Base-by-base conservation (phyloP, 2,329 filamentous ascomycete genomes). In the Aspergillus phoenicis region DNA sequence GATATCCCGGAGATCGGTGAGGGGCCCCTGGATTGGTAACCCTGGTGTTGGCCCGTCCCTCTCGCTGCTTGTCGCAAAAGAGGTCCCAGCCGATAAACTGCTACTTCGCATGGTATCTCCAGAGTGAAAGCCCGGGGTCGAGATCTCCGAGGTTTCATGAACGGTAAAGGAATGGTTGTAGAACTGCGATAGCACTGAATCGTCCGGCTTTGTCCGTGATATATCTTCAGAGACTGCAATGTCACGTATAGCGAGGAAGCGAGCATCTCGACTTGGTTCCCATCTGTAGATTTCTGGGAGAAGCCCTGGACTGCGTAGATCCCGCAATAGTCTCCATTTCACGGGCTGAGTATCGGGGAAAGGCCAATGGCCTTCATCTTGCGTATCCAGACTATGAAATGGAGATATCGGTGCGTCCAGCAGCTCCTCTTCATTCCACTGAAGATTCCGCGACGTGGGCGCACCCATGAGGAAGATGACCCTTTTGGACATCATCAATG, bases 81-180 rank as follows among this genome's bases (percentile, higher is more conserved):
- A 72, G 28, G 59, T 66, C 24, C 43, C 61, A 8, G 56, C 61
- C 55, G 53, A 66, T 41, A 65, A 39, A 15, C 58, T 67, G 47
- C 68, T 76, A 17, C 73, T 71, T 55, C 72, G 65, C 6, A 65
- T 64, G 10, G 67, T 68, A 24, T 68, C 64, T 36, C 61, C 65
- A 2, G 66, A 54, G n/a, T 55, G 57, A 20, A 62, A 33, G 7
- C 64, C 68, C 17, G 73, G 69, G 7, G 62, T 45, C 39, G 68
- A 70, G 10, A 72, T 62, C 48, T 71, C 69, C 5, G 68, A 71
- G 13, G 87, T 84, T 64, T 91, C 83, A 71, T 96, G 87, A 13
- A 89, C 78, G 2, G 87, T 85, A 52, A 96, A 83, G 0, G 91
- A 95, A 69, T 94, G 87, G 64, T 95, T 86, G 68, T 91, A 90